Evolutionary conservation across 2,329 filamentous ascomycete genomes (phyloP).

Genomic region (Dactylellina sp.): DNA sequence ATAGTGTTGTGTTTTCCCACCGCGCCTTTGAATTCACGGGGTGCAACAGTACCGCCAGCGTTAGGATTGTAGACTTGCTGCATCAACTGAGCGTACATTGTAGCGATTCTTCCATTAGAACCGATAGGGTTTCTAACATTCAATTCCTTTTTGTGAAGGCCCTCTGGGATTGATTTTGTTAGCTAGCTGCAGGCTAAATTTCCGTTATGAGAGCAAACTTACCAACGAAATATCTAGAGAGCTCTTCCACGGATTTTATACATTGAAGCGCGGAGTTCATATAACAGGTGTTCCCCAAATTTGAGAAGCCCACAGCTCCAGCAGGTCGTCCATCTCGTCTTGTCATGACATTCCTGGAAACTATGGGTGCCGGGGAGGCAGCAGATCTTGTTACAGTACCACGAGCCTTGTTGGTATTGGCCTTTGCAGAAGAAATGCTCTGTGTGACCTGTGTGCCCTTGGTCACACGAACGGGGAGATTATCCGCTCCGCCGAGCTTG

Average conservation of each 20-base stretch:
- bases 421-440: conserved; percentile 54
- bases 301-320: conserved; percentile 85
- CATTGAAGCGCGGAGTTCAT: conserved; percentile 99
- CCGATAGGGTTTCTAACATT: conserved; percentile 87
- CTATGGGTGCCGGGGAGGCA: conserved; percentile 77
- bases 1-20: conserved; percentile 84
- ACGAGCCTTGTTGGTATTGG: conserved; percentile 58
- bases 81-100: conserved; percentile 80
- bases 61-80: conserved; percentile 80
- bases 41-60: conserved; percentile 76
- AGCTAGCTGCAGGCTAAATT: background rate
- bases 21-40: conserved; percentile 82
- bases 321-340: conserved; percentile 76
- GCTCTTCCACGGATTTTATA: conserved; percentile 89
- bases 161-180: conserved; percentile 63
- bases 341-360: conserved; percentile 72
- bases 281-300: conserved; percentile 97
- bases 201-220: conserved; percentile 59
- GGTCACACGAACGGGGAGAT: conserved; percentile 44
- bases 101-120: conserved; percentile 87
- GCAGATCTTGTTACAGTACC: conserved; percentile 63
- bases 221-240: conserved; percentile 88
- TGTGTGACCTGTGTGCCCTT: conserved; percentile 58
- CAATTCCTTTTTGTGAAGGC: conserved; percentile 80
- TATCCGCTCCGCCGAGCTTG: conserved; percentile 49